Conservation (phyloP, 2,329 filamentous ascomycete genomes). For the Colletotrichum camelliae region DNA sequence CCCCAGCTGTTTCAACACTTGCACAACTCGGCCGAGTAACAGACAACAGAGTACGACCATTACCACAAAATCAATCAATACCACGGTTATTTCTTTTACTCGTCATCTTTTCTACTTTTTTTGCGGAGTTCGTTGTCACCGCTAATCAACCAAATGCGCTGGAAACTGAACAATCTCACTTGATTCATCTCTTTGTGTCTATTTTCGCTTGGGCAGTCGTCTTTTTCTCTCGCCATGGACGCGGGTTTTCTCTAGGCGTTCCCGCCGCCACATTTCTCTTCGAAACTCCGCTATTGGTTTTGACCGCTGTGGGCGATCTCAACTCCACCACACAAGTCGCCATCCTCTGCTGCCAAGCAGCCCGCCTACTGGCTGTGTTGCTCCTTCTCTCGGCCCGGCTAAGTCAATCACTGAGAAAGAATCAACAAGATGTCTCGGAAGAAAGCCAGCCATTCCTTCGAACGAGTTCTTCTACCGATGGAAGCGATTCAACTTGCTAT, state of each 20-base stretch:
- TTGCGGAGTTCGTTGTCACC: not conserved
- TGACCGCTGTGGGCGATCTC: not conserved
- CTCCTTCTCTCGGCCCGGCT: not conserved
- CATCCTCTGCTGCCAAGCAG: not conserved
- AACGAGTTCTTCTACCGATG: not conserved
- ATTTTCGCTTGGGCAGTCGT: not conserved
- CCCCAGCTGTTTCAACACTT: not conserved
- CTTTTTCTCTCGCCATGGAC: not conserved
- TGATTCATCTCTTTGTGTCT: not conserved
- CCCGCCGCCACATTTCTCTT: not conserved
- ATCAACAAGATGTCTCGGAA: not conserved
- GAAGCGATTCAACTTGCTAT: not conserved
- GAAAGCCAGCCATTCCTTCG: not conserved
- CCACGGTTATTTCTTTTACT: not conserved
- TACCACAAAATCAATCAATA: not conserved
- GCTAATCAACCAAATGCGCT: not conserved
- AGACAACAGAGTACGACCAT: not conserved
- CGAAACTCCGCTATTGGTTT: not conserved
- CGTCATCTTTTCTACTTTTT: not conserved
- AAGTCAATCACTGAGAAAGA: not conserved
- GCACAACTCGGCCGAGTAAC: not conserved
- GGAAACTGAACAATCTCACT: not conserved
- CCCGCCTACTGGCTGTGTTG: not conserved
- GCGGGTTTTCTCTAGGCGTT: not conserved
- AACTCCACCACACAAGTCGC: not conserved